Evolutionary conservation across 768 basidiomycete genomes (phyloP).

Genomic region (Panus rudis): DNA sequence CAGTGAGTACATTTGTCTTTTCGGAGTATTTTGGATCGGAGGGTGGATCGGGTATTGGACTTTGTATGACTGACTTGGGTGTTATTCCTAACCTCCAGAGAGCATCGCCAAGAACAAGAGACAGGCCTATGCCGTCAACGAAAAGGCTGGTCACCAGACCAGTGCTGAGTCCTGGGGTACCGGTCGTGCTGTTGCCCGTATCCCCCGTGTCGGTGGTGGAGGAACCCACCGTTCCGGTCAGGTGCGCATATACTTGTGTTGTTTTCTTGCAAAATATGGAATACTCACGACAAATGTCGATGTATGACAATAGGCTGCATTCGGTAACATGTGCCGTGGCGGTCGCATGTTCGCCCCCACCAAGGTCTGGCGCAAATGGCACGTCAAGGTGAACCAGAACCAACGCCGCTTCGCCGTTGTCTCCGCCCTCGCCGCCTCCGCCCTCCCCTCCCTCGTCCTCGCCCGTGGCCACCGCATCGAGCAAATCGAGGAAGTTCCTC

Average conservation of each 20-base stretch:
- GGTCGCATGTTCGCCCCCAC: conserved; percentile 99
- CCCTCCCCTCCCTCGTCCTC: conserved; percentile 95
- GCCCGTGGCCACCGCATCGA: conserved; percentile 99
- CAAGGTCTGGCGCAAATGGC: conserved; percentile 99
- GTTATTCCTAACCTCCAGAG: conserved; percentile 43
- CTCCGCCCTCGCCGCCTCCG: conserved; percentile 96
- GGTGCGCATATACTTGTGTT: conserved; percentile 34
- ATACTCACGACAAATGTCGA: no score
- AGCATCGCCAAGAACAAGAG: conserved; percentile 97
- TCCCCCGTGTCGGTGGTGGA: conserved; percentile 98
- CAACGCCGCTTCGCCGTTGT: conserved; percentile 97
- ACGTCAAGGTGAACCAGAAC: conserved; percentile 99
- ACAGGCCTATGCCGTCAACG: conserved; percentile 93
- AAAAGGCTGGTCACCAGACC: conserved; percentile 99
- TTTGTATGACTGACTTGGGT: no score
- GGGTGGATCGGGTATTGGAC: no score
- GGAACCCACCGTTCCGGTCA: conserved; percentile 99
- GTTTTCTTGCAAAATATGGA: neutral
- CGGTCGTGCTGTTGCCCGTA: conserved; percentile 99
- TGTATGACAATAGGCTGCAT: conserved; percentile 65
- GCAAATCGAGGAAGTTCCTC: conserved; percentile 91
- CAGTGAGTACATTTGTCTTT: conserved; percentile 64
- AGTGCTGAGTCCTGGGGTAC: conserved; percentile 99
- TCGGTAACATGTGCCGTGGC: conserved; percentile 99
- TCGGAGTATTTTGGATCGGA: no score